Percentiles rank a stretch among this genome's conserved stretches.
Evolutionary conservation across 2,329 filamentous ascomycete genomes (phyloP).

Genomic region (Xylaria sp.): DNA sequence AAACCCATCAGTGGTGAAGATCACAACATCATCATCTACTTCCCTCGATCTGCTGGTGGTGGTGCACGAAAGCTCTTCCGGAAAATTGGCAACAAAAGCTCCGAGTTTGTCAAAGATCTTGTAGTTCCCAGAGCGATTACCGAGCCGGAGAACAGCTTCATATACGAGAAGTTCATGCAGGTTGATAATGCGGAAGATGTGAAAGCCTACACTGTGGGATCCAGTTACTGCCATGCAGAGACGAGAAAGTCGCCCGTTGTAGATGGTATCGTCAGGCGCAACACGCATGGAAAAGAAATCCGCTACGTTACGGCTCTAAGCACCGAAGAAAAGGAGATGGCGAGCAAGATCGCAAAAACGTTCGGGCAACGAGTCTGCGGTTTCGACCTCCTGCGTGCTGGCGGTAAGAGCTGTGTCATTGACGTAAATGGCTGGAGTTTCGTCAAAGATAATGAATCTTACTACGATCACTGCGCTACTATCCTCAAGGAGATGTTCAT

Average conservation of each 20-base stretch:
- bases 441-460: slow-evolving; percentile 98
- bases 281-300: slow-evolving; percentile 95
- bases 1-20: slow-evolving; percentile 98
- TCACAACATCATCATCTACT: slow-evolving; percentile 98
- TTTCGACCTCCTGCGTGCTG: slow-evolving; percentile 85
- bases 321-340: slow-evolving; percentile 76
- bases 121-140: slow-evolving; percentile 73
- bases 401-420: slow-evolving; percentile 91
- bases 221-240: slow-evolving; percentile 90
- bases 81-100: slow-evolving; percentile 98
- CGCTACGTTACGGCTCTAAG: slow-evolving; percentile 86
- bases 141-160: slow-evolving; percentile 76
- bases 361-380: slow-evolving; percentile 96
- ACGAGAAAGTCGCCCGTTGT: slow-evolving; percentile 96
- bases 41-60: slow-evolving; percentile 77
- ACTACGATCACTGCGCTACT: slow-evolving; percentile 84
- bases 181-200: slow-evolving; percentile 98
- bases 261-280: slow-evolving; percentile 89
- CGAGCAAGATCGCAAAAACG: slow-evolving; percentile 79
- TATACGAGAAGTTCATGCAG: slow-evolving; percentile 95
- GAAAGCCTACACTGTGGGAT: slow-evolving; percentile 95
- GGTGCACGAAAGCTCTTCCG: slow-evolving; percentile 89
- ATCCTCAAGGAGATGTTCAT: slow-evolving; percentile 88
- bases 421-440: slow-evolving; percentile 99
- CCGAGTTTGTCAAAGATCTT: slow-evolving; percentile 79